These are phyloP conservation scores for Smittium culicis DNA, from an alignment of 371 early-diverging fungal species.

Conservation along the genomic window DNA sequence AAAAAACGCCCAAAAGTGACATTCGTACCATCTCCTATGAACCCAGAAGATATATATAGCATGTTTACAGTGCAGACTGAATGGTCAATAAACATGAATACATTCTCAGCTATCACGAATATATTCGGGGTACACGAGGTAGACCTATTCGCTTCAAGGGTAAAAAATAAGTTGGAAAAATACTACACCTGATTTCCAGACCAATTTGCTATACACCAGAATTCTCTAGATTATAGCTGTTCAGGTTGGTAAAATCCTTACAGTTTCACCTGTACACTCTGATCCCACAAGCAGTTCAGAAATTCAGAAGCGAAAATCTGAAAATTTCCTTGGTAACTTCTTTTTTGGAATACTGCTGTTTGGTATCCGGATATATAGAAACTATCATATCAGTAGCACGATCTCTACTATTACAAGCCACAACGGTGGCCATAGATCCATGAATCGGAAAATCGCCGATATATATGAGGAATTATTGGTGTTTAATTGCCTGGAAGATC, in stretches of 20 bases:
- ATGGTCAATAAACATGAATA: not conserved
- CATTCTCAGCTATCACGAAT: not conserved
- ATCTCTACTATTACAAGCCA: not conserved
- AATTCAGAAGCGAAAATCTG: constrained; percentile 14
- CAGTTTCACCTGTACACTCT: constrained; percentile 19
- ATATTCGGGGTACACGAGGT: constrained; percentile 10
- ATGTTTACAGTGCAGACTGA: constrained; percentile 3
- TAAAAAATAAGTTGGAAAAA: constrained; percentile 6
- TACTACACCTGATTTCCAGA: constrained; percentile 21
- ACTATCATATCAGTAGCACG: not conserved
- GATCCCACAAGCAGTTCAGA: constrained; percentile 18
- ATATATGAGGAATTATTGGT: not conserved
- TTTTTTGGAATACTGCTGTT: not conserved
- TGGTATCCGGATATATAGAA: not conserved
- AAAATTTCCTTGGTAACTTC: constrained; percentile 7
- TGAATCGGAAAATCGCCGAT: not conserved
- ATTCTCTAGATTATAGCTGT: constrained; percentile 26
- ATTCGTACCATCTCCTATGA: not conserved
- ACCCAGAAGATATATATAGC: not conserved
- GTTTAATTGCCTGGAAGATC: not conserved
- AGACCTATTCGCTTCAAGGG: constrained; percentile 25
- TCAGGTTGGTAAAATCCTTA: constrained; percentile 11
- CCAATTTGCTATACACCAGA: constrained; percentile 16
- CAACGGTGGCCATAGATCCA: not conserved
- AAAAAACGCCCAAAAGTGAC: not conserved